Base-by-base conservation (phyloP, 2,329 filamentous ascomycete species). In the Penicillium sp. region DNA sequence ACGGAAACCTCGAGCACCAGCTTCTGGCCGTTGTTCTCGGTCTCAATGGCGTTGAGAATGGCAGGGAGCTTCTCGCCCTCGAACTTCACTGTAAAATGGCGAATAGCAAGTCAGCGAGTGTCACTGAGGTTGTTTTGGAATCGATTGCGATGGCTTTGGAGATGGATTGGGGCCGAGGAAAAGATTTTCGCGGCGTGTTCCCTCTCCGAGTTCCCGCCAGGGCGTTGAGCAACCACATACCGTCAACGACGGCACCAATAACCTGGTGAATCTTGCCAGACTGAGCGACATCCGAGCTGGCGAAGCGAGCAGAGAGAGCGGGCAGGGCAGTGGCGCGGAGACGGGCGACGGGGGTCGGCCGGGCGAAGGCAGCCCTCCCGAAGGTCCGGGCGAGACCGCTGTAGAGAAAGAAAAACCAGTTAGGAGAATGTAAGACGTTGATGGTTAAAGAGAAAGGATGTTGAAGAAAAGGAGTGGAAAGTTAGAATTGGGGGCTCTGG, bases 231-330 rank as follows among this genome's bases (percentile, higher is more conserved):
- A 68, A 55, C 60, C 60, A 78, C 91, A 84, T 85, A 96, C 92
- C 93, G 84, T 98, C 95, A 76, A 98, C 95, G 80, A 98, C 93
- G 85, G 95, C 94, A 91, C 95, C 93, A 84, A 97, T 97, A 82
- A 97, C 93, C 84, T 93, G 83, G 79, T 87, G 83, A 77, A 88
- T 84, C 81, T 85, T 89, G 77, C 89, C 89, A 79, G 84, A 79
- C 71, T 80, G 79, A 59, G 76, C 73, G 60, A 83, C 75, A 69
- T 86, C 83, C 69, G 85, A 84, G 76, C 82, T 85, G 73, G 87
- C 87, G 76, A 85, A 87, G 72, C 87, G 82, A 72, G 87, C 82
- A 71, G 81, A 77, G 66, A 89, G 77, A 68, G 84, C 84, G 68
- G 86, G 85, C 62, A 83, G 78, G 76, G 83, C 81, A 78, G 81